These are phyloP conservation scores for Tilletiaria anomala DNA, from an alignment of 1,284 basidiomycete species.

Conservation along the genomic window DNA sequence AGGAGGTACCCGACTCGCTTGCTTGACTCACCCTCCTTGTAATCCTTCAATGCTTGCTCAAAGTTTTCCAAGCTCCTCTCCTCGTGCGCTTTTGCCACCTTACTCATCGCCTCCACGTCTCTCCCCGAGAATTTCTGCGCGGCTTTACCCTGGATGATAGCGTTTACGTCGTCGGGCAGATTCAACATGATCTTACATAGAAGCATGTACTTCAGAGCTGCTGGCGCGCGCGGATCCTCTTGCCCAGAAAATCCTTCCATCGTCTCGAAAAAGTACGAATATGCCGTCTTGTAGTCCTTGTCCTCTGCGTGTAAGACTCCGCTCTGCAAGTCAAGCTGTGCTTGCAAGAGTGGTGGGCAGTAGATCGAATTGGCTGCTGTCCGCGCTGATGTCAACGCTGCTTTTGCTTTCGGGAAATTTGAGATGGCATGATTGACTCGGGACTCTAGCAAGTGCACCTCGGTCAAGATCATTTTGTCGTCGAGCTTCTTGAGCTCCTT, in stretches of 20 bases:
- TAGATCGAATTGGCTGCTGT: constrained; percentile 96
- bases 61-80: constrained; percentile 78
- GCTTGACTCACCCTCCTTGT: too few relatives aligned
- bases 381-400: constrained; percentile 75
- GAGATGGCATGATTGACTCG: constrained; percentile 76
- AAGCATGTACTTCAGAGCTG: constrained; percentile 90
- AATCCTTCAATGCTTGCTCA: constrained; percentile 71
- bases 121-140: constrained; percentile 61
- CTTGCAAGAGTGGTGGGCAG: constrained; percentile 84
- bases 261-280: constrained; percentile 94
- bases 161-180: constrained; percentile 76
- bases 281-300: constrained; percentile 92
- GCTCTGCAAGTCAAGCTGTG: constrained; percentile 78
- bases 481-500: constrained; percentile 83
- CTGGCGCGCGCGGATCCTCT: constrained; percentile 51
- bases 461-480: constrained; percentile 94
- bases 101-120: constrained; percentile 88
- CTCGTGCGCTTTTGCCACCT: constrained; percentile 82
- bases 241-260: constrained; percentile 69
- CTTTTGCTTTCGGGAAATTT: constrained; percentile 86
- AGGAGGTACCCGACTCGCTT: too few relatives aligned
- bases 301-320: constrained; percentile 89
- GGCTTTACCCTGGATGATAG: constrained; percentile 71
- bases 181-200: constrained; percentile 97
- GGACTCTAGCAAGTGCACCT: constrained; percentile 86